Base-by-base conservation (phyloP, 1,284 basidiomycete species). In the Ustilago crameri region DNA sequence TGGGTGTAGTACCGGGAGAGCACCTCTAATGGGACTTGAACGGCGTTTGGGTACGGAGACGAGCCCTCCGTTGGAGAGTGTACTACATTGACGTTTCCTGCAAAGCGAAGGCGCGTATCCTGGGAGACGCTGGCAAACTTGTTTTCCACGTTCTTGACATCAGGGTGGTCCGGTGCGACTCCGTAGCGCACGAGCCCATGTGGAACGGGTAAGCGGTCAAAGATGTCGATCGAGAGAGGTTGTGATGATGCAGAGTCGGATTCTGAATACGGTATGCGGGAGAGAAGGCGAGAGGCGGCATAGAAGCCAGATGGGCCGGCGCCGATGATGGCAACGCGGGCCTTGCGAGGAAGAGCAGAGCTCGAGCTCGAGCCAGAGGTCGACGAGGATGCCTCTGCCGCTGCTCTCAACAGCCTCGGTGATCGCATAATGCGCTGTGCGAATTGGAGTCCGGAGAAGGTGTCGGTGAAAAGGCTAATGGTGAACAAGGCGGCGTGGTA, bases 91-190 rank as follows among this genome's bases (percentile, higher is more conserved):
- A 96, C 90, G 79, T 98, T 98, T 45, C 96, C 96, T 82, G 95
- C 95, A 85, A 95, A 83, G 10, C 70, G 60, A 41, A 83, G 58
- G 22, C 80, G 61, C 1, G 79, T 67, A 46, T 82, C 79, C 5
- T 63, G 56, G 1, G 76, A 74, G 22, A 81, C 75, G 90, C 41
- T 26, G 8, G 94, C 92, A 75, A 98, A 99, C 84, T 96, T 98
- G 85, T 96, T 89, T 43, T 92, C 93, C 84, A 95, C 97, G 83
- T 99, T 99, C 94, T 97, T 98, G 81, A 98, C 95, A 86, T 98
- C 95, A 1, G 95, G 94, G 84, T 99, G 96, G 85, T 98, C 96
- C 38, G 96, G 95, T 9, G 96, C 96, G 8, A 99, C 96, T 1
- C 96, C 95, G 79, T 96, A 98, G 40, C 96, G 87, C 1, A 95